Base-by-base conservation (phyloP, 2,329 filamentous ascomycete genomes). In the Fusarium nematophilum region DNA sequence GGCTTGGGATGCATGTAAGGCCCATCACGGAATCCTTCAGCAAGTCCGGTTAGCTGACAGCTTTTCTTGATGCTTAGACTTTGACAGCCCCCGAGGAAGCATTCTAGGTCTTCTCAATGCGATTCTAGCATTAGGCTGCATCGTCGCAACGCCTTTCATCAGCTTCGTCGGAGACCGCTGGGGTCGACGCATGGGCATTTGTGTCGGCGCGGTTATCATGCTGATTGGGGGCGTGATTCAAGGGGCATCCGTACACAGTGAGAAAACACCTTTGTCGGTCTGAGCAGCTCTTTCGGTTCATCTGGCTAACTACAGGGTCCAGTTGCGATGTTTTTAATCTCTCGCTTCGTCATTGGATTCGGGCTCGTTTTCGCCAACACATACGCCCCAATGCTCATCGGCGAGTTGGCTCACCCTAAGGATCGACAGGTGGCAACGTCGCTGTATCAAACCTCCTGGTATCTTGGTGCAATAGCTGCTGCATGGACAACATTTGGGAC, bases 341-440 rank as follows among this genome's bases (percentile, higher is more conserved):
- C 81, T 11, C 78, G 83, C 56, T 79, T 82, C 55, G 65, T 84
- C 9, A 76, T 85, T 17, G 83, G 82, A n/a, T 81, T 83, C 18
- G 82, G 82, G 9, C 79, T 84, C 29, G 76, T 79, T 0, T 82
- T 82, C 57, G 78, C 76, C 36, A 84, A 83, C 57, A 79, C 82
- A 21, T 78, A 78, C 6, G 81, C 79, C 0, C 82, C 81, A 1
- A 73, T 79, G n/a, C 68, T 84, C 47, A 79, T 85, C n/a, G 81
- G 80, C 50, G 83, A 85, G 57, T 70, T 85, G 5, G 80, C 77
- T 1, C 79, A 84, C 60, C 82, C 82, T 1, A 83, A 81, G 57
- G 81, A 84, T 66, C 79, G 82, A 33, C 76, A 81, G 0, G 77
- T 80, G n/a, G 65, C 84, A 14, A 84, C 80, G 0, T 81, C 81